Evolutionary conservation across 345 rosid genomes (phyloP), one percentile per base, ranked within the genome.

Genomic region (Carallia pectinifolia): DNA sequence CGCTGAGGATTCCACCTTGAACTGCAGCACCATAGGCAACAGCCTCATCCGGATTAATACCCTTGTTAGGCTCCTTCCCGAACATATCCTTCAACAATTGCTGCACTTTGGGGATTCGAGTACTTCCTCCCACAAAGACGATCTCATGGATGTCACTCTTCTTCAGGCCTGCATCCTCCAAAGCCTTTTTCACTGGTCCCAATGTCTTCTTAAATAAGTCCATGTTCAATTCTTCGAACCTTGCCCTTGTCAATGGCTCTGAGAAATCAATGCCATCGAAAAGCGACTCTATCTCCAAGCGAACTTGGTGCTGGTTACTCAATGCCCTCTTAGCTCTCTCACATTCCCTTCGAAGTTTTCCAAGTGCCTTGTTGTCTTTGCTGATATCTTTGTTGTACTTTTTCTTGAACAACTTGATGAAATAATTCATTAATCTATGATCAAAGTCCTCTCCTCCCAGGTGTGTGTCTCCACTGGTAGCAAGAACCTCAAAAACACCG

Each of bases 51-150:
- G 90, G 87, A 76, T 86, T 83, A 39, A 85, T 70, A 33, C 85
- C 85, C 67, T 76, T 84, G 66, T 66, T 81, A 0, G 82, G 85
- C 58, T 85, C 88, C 74, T 82, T 84, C 38, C 88, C 79, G 23
- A 87, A 87, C 71, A 81, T 77, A 60, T 85, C 87, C 65, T 76
- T 85, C 75, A 86, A 63, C 70, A 86, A 3, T 56, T 86, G 79
- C 66, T 79, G 89, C 54, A 86, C 76, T 72, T 83, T 83, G 3
- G 86, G 89, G 17, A 88, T 85, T 55, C 88, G 54, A 9, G 89
- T 86, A 59, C 86, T 81, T 53, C 89, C 93, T n/a, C 90, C 90
- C 0, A 88, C 93, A 8, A 86, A 85, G 19, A 86, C 88, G 66
- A 86, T 82, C 76, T 88, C 89, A 13, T 80, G 75, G 47, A 86